Conservation (phyloP, 176 grass and related monocot species). For the Zea luxurians region DNA sequence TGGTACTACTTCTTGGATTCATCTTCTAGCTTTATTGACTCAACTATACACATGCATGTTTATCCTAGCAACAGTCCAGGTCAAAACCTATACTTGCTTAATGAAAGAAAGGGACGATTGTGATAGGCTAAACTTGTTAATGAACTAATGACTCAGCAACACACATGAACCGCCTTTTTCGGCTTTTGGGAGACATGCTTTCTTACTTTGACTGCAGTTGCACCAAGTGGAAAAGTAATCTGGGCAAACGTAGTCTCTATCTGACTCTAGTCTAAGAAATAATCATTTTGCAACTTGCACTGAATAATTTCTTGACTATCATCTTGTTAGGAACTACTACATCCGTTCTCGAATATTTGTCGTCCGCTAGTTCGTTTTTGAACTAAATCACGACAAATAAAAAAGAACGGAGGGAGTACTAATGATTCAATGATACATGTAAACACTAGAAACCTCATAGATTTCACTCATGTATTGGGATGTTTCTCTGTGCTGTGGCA, state of each 20-base stretch:
- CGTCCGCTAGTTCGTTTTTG: too few relatives aligned
- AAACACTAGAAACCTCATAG: not conserved
- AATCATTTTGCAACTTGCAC: not conserved
- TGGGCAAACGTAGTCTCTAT: not conserved
- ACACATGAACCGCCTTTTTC: not conserved
- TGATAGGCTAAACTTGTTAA: not conserved
- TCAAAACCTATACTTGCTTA: not conserved
- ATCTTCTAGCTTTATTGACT: not conserved
- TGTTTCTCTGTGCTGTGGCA: not conserved
- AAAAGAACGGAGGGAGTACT: not conserved
- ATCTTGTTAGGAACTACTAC: not conserved
- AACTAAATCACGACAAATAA: too few relatives aligned
- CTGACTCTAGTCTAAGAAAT: not conserved
- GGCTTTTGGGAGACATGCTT: not conserved
- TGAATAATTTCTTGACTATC: not conserved
- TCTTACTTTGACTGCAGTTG: not conserved
- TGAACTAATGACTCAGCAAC: not conserved
- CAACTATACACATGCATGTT: not conserved
- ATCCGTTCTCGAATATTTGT: too few relatives aligned
- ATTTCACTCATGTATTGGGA: not conserved
- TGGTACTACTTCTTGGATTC: slow-evolving; percentile 51
- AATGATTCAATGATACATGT: not conserved
- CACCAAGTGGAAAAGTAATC: not conserved
- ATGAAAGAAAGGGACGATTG: not conserved
- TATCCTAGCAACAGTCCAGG: not conserved